Evolutionary conservation across 129 eudicot genomes (phyloP).

Genomic region (Calendula officinalis): DNA sequence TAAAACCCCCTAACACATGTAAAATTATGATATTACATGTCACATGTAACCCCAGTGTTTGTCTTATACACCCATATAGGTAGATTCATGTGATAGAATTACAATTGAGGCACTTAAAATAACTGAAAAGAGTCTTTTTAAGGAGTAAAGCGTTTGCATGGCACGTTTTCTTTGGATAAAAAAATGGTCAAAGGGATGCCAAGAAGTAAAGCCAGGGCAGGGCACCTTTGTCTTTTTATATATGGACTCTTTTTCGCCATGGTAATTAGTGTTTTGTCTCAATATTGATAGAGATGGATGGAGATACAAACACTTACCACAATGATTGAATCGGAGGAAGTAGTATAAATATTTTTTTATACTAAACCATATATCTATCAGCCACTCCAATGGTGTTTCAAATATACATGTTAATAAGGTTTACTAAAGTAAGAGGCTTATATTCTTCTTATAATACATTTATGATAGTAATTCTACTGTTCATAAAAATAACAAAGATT

Average conservation of each 20-base stretch:
- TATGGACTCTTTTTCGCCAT: conserved; percentile 25
- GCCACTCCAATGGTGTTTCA: too few relatives aligned
- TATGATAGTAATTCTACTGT: too few relatives aligned
- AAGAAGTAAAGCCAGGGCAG: conserved; percentile 28
- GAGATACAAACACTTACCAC: conserved; percentile 9
- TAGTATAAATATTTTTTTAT: background rate
- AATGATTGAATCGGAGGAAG: conserved; percentile 25
- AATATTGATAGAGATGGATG: conserved; percentile 24
- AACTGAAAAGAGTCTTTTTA: background rate
- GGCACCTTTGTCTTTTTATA: conserved; percentile 25
- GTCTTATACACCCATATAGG: conserved; percentile 12
- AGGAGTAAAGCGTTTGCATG: conserved; percentile 23
- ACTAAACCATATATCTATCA: background rate
- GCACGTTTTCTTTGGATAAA: background rate
- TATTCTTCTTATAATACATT: too few relatives aligned
- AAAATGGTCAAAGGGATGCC: conserved; percentile 13
- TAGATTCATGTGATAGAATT: conserved; percentile 5
- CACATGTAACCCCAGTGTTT: conserved; percentile 1
- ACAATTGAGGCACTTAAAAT: background rate
- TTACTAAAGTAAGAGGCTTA: too few relatives aligned
- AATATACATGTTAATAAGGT: too few relatives aligned
- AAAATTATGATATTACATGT: conserved; percentile 5
- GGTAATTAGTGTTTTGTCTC: conserved; percentile 41
- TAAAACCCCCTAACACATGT: background rate
- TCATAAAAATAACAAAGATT: too few relatives aligned